These are phyloP conservation scores for Crucihimalaya himalaica DNA, from an alignment of 345 rosid species.

Conservation along the genomic window DNA sequence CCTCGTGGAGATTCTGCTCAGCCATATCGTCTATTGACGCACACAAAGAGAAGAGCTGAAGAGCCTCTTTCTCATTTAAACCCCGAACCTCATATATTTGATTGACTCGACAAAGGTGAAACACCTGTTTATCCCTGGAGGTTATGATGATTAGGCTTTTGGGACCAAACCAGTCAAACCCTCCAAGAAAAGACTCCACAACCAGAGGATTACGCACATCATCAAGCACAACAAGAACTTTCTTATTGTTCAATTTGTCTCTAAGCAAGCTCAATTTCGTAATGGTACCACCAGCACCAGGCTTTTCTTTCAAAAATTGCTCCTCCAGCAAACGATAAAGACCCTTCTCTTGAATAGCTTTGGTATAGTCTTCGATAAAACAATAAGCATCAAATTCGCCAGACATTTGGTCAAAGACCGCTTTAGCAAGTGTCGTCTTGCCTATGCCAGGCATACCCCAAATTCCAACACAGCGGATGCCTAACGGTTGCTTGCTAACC, in stretches of 20 bases:
- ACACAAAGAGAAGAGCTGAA: neutral
- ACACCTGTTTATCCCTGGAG: neutral
- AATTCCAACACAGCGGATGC: neutral
- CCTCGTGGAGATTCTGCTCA: neutral
- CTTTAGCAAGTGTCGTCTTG: conserved; percentile 22
- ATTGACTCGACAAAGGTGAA: neutral
- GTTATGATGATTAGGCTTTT: conserved; percentile 5
- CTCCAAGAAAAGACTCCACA: conserved; percentile 6
- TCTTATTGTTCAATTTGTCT: neutral
- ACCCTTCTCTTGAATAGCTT: neutral
- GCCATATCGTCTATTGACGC: neutral
- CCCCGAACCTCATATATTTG: neutral
- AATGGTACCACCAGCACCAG: neutral
- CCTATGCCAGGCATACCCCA: conserved; percentile 31
- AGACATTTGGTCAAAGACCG: conserved; percentile 5
- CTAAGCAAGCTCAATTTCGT: neutral
- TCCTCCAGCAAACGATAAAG: neutral
- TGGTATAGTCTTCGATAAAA: neutral
- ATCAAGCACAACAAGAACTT: conserved; percentile 18
- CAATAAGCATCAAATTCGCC: neutral
- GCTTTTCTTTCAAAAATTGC: neutral
- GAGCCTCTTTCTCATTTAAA: conserved; percentile 5
- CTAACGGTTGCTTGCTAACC: neutral
- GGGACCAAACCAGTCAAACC: neutral
- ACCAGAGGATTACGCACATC: neutral